Evolutionary conservation across 805 yeast genomes (phyloP), one percentile per base, ranked within the genome.

Genomic region (Zygotorulaspora florentina): DNA sequence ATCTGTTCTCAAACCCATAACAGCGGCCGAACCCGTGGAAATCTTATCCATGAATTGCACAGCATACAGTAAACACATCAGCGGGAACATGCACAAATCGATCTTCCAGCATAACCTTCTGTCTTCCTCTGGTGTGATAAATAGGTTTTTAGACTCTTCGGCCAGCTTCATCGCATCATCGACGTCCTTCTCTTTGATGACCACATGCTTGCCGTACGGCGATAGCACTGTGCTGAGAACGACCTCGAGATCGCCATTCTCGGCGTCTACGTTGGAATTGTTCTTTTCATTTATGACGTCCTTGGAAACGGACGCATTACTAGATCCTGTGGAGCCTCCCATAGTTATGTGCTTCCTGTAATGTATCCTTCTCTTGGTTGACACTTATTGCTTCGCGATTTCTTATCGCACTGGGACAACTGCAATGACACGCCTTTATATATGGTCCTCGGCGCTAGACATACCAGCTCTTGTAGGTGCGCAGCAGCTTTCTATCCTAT

Each of bases 11-110:
- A 75, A 63, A 38, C 80, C 83, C 73, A 74, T 69, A 31, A 80
- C 72, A 5, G 81, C 72, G 1, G 82, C 79, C 38, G 72, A 74
- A 17, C 77, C 67, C 39, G 69, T 72, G 3, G 83, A 66, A 16
- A 68, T 64, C 58, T 81, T 81, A 63, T 81, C 87, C 80, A 81
- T 76, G 52, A 70, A 76, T 61, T 80, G 85, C 16, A 74, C 60
- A 11, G 76, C 70, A 61, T 77, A 76, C 20, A 77, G 54, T 18
- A 72, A 45, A 50, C 75, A 72, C 64, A 80, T 66, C 42, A 79
- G 46, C 1, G 85, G 81, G 54, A 77, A 61, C 50, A 81, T 50
- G 48, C 61, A 71, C 15, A 71, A 36, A 56, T 81, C 85, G 20
- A 79, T 73, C 55, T 80, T 81, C 55, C 79, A 56, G 50, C 68